Evolutionary conservation across 2,329 filamentous ascomycete species (phyloP), one percentile per base, ranked within the genome.

Genomic region (Corniculantispora saksenae): DNA sequence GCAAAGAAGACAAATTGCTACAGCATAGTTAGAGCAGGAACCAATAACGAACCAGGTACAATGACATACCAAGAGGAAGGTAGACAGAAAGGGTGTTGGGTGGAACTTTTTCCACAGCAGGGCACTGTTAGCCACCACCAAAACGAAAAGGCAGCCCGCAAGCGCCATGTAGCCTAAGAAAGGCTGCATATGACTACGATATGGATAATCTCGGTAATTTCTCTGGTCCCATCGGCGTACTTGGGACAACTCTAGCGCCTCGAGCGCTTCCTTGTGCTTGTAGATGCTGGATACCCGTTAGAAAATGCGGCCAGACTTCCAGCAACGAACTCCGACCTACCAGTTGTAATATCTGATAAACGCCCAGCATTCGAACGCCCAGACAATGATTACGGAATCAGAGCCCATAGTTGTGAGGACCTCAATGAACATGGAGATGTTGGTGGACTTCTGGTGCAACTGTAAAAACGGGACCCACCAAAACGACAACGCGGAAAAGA

Each of bases 381-480:
- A 81, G 4, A 80, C 76, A 19, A 81, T 72, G 9, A 78, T 67
- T 19, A 75, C 72, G 2, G 70, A 73, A 5, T 77, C 73, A 10
- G 78, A 76, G 3, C 72, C 74, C 72, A 81, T 78, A 29, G 76
- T 71, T 2, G 74, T 69, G 1, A 81, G 69, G 1, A 79, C 71
- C 59, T 79, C 76, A 15, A 81, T 72, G n/a, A 81, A 76, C 78
- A 80, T 32, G 19, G 50, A 57, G 17, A 60, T 50, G 27, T 64
- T 59, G 35, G 62, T 54, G 12, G 66, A 58, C 0, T 57, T 67
- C 8, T 35, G 62, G 5, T 54, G 25, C 15, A 80, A 71, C 56
- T 78, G 76, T 23, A 80, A 65, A 55, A 80, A 80, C 2, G 79
- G 79, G 12, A 80, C 74, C 79, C 78, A 81, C 61, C 73, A 71